Base-by-base conservation (phyloP, 352 stramenopile genomes). In the Phytophthora syringae region DNA sequence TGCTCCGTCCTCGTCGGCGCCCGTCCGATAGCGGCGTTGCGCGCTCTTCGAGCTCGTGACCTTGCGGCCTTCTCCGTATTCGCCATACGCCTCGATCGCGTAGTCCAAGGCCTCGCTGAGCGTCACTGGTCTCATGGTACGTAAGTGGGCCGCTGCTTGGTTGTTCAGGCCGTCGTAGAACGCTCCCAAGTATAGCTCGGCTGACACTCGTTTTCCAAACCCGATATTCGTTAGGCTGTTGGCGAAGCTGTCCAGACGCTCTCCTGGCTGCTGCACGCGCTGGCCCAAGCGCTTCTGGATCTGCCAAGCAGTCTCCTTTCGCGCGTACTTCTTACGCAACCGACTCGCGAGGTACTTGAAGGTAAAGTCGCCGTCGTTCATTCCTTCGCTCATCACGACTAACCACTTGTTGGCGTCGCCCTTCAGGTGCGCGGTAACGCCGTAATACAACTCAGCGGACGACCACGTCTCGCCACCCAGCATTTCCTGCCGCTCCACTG, bases 391-490 rank as follows among this genome's bases (percentile, higher is more conserved):
- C 24, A 39, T 21, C 13, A 11, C n/a, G 5, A 47, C 43, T 25
- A 55, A 32, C 48, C 48, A 55, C n/a, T 32, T 55, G 4, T 21
- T 44, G 2, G 48, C 27, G 5, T 15, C 49, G 2, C n/a, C n/a
- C n/a, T n/a, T n/a, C n/a, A n/a, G n/a, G n/a, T n/a, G 49, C 1
- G 34, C 21, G 7, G 20, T 47, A 20, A 37, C 32, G 3, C 49
- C 49, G 21, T 56, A 56, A 13, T 52, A 56, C 32, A 56, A 10
- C 12, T 56, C 49, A 11, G 28, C 30, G 2, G 48, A 9, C n/a
- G 48, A 34, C 48, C 48, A 55, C 6, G 30, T 45, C 3, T 55
- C 48, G 7, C 48, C 27, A 18, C 48, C 28, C 5, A 45, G 18
- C 3, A 37, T 20, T 13, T 18, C 7, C 10, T 56, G 49, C 7